phyloP scores from a whole-genome alignment of 1,284 basidiomycete genomes.

The Testicularia cyperi region DNA sequence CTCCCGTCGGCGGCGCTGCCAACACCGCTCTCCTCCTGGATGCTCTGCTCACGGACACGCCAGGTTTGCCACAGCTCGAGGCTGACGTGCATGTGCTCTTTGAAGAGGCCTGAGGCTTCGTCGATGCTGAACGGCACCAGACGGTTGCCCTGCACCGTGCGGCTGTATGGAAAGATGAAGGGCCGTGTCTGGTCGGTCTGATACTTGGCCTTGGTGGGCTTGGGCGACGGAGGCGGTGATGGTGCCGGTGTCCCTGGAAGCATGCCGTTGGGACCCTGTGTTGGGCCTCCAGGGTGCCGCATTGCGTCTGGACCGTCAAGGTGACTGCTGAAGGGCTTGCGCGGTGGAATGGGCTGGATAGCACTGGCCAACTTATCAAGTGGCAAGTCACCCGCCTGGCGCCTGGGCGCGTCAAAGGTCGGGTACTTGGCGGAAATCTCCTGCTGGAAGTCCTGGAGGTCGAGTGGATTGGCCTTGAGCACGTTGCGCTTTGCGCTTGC shows the following conservation, averaged over 20 bases:
- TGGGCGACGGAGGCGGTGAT: conserved; percentile 78
- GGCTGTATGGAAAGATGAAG: conserved; percentile 88
- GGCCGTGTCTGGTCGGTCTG: conserved; percentile 94
- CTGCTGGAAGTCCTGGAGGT: conserved; percentile 52
- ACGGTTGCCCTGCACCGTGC: conserved; percentile 60
- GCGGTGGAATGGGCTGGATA: conserved; percentile 44
- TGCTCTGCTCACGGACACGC: conserved; percentile 89
- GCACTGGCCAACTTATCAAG: conserved; percentile 56
- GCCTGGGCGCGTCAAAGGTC: conserved; percentile 63
- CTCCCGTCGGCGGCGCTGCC: conserved; percentile 66
- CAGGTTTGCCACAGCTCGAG: conserved; percentile 90
- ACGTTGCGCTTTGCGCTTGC: conserved; percentile 26
- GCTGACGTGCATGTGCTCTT: conserved; percentile 85
- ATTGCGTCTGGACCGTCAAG: conserved; percentile 73
- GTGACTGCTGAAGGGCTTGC: conserved; percentile 61
- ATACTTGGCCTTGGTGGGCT: conserved; percentile 97
- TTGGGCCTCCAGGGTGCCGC: conserved; percentile 81
- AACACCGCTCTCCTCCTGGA: conserved; percentile 87
- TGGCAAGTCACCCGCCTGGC: conserved; percentile 57
- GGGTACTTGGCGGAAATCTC: conserved; percentile 57
- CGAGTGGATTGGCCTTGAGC: conserved; percentile 51
- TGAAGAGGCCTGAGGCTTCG: conserved; percentile 88
- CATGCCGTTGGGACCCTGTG: conserved; percentile 26
- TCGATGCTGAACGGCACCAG: conserved; percentile 91
- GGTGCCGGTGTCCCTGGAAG: conserved; percentile 70